These are phyloP conservation scores for Trichoderma atroviride DNA, from an alignment of 2,329 filamentous ascomycete species.

Conservation along the genomic window DNA sequence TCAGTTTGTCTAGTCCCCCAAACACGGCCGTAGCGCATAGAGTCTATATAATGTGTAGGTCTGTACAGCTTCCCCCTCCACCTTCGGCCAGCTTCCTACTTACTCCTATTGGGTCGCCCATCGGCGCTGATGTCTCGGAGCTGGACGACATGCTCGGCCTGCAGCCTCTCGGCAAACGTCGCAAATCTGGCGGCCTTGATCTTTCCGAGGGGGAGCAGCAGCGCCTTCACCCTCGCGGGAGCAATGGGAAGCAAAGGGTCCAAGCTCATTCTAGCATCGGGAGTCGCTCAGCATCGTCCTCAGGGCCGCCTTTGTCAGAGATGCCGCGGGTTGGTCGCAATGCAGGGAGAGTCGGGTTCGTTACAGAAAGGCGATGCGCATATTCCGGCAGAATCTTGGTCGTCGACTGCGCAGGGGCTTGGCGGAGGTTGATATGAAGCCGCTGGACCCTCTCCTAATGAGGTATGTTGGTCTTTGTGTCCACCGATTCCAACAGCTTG, in stretches of 20 bases:
- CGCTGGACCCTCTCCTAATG: not conserved
- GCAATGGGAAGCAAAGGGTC: slow-evolving; percentile 90
- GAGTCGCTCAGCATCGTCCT: slow-evolving; percentile 40
- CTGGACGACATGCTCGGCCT: slow-evolving; percentile 77
- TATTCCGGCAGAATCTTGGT: not conserved
- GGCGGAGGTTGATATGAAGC: not conserved
- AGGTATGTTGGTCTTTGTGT: slow-evolving; percentile 18
- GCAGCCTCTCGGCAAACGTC: slow-evolving; percentile 75
- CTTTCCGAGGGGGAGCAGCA: slow-evolving; percentile 83
- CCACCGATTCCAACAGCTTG: slow-evolving; percentile 23
- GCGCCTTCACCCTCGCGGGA: slow-evolving; percentile 84
- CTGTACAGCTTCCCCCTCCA: not conserved
- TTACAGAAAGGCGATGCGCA: slow-evolving; percentile 4
- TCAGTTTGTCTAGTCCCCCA: slow-evolving; percentile 30
- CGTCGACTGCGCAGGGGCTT: slow-evolving; percentile 1
- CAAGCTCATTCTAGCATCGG: slow-evolving; percentile 73
- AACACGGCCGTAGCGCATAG: not conserved
- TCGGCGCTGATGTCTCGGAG: slow-evolving; percentile 86
- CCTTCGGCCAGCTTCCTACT: slow-evolving; percentile 29
- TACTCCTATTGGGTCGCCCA: slow-evolving; percentile 83
- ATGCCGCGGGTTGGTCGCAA: slow-evolving; percentile 11
- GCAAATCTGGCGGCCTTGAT: slow-evolving; percentile 82
- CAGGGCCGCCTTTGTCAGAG: slow-evolving; percentile 12
- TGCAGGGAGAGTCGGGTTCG: not conserved
- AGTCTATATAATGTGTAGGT: not conserved